A percentile compares a stretch with the other conserved stretches of the same genome.
phyloP scores from a whole-genome alignment of 345 rosid genomes.

The Psidium guajava region DNA sequence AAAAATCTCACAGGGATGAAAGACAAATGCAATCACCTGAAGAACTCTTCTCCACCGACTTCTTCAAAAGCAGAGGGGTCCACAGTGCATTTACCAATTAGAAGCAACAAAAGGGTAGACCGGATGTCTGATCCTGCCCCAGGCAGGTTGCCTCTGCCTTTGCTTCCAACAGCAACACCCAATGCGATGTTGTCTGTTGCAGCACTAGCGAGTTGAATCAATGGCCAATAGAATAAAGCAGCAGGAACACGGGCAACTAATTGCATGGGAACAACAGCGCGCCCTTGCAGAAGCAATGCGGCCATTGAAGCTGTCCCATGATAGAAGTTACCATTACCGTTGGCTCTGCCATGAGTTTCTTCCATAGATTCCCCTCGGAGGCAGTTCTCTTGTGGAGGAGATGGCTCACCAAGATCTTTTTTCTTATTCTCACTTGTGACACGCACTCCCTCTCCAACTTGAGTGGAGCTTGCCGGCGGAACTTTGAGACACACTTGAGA shows the following conservation, averaged over 20 bases:
- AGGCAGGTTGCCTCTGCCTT: constrained; percentile 95
- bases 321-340: constrained; percentile 21
- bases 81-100: constrained; percentile 91
- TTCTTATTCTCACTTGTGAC: constrained; percentile 30
- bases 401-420: constrained; percentile 15
- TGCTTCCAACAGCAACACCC: constrained; percentile 98
- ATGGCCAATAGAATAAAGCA: constrained; percentile 90
- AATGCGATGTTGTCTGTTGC: constrained; percentile 87
- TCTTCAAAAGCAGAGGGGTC: constrained; percentile 82
- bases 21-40: constrained; percentile 43
- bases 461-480: constrained; percentile 25
- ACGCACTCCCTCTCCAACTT: constrained; percentile 31
- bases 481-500: constrained; percentile 97
- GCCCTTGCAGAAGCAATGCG: constrained; percentile 79
- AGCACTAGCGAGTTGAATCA: constrained; percentile 95
- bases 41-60: constrained; percentile 89
- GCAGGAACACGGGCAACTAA: constrained; percentile 90
- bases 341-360: constrained; percentile 36
- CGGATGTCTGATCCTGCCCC: constrained; percentile 96
- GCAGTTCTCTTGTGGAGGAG: constrained; percentile 28
- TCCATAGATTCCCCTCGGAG: constrained; percentile 22
- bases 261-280: constrained; percentile 90
- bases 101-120: constrained; percentile 78
- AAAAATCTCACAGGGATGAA: neutral
- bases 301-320: constrained; percentile 89